Evolutionary conservation across 2,329 filamentous ascomycete genomes (phyloP), one percentile per base, ranked within the genome.

Genomic region (Ophiosphaerella korrae): DNA sequence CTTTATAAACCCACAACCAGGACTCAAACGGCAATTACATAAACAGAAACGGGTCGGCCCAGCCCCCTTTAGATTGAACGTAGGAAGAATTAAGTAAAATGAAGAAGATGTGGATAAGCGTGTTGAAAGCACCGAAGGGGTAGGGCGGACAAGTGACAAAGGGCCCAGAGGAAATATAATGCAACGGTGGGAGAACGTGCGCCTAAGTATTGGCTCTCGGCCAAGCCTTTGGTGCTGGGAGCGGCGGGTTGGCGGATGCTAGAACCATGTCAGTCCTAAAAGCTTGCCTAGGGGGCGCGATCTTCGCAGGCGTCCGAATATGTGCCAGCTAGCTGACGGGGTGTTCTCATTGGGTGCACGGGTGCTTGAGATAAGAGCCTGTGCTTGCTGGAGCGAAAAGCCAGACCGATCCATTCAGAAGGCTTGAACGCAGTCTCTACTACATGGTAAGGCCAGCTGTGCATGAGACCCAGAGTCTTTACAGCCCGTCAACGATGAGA

Each of bases 121-220:
- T 39, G 35, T n/a, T 26, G 26, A 49, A 36, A 41, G 23, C 16
- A 12, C 21, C 5, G 38, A 9, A 33, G 41, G 26, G 48, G 26
- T 36, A 37, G 41, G 41, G 33, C 38, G 31, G 21, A 43, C 53
- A 50, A 57, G 55, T 33, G 46, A 39, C 42, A 48, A 48, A 52
- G 46, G 42, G 14, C 11, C 26, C 33, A 42, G 38, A n/a, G 24
- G 55, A 52, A 52, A 54, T 54, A 45, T 59, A 55, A 54, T 40
- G 52, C 56, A 57, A 39, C 46, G 48, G 58, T 52, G 58, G 62
- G 60, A 62, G 61, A 69, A 67, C 57, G 67, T 67, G 67, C 60
- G 48, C 55, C 59, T 62, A 69, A 63, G 66, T 69, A 70, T 68
- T 67, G 67, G 66, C 50, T 55, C 57, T 53, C 45, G 45, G 64